Evolutionary conservation across 768 basidiomycete species (phyloP).

Genomic region (Macrolepiota albuminosa): DNA sequence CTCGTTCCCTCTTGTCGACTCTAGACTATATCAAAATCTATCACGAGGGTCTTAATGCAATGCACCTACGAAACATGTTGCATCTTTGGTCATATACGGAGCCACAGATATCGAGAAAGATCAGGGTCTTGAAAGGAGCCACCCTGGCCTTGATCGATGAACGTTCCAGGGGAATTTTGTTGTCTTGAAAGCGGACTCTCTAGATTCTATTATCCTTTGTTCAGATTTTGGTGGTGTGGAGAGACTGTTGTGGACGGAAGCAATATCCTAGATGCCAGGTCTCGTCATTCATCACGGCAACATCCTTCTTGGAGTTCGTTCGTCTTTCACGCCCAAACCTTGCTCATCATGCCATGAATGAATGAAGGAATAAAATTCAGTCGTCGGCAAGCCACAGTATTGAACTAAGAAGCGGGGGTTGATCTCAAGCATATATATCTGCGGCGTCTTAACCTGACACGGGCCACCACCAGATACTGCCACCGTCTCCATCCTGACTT

Average conservation of each 20-base stretch:
- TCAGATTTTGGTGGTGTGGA: too few species aligned
- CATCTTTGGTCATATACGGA: constrained; percentile 41
- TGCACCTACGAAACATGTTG: constrained; percentile 45
- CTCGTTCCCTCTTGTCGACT: constrained; percentile 20
- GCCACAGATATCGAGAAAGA: constrained; percentile 21
- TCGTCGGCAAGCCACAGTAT: too few species aligned
- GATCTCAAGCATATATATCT: background rate
- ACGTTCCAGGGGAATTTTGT: constrained; percentile 38
- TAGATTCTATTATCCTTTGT: background rate
- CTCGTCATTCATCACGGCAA: too few species aligned
- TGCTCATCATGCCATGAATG: too few species aligned
- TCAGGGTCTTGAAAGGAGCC: constrained; percentile 44
- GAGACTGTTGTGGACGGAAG: background rate
- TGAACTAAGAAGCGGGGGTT: too few species aligned
- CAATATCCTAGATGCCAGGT: too few species aligned
- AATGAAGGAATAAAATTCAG: too few species aligned
- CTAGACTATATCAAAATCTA: constrained; percentile 57
- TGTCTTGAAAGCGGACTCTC: constrained; percentile 23
- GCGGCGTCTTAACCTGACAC: background rate
- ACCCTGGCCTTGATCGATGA: constrained; percentile 46
- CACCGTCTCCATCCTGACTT: background rate
- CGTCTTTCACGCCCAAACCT: background rate
- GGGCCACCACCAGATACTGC: background rate
- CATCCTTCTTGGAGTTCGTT: background rate
- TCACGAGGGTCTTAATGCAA: constrained; percentile 45